Evolutionary conservation across 2,329 filamentous ascomycete species (phyloP).

Genomic region (Penicillium decumbens): DNA sequence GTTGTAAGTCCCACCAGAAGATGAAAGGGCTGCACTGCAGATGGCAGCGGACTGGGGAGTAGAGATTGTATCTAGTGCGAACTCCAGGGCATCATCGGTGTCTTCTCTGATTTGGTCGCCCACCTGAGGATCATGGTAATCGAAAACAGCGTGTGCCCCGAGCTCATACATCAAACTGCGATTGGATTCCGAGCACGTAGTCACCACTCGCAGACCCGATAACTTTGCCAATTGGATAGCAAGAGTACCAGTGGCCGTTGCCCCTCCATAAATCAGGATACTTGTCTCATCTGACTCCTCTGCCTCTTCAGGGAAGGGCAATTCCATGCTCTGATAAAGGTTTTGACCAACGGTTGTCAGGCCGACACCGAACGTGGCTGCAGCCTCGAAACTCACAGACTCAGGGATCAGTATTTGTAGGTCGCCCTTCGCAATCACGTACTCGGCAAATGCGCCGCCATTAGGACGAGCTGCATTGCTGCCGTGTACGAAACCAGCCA

Average conservation of each 20-base stretch:
- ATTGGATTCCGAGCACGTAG: constrained; percentile 21
- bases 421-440: constrained; percentile 49
- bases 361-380: constrained; percentile 50
- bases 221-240: constrained; percentile 41
- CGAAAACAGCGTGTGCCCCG: constrained; percentile 34
- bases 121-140: constrained; percentile 28
- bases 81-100: constrained; percentile 18
- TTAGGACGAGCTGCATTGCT: constrained; percentile 36
- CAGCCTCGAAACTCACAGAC: constrained; percentile 48
- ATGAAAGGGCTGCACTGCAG: constrained; percentile 18
- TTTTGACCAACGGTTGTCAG: constrained; percentile 50
- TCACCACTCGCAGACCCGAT: constrained; percentile 23
- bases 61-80: constrained; percentile 22
- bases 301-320: constrained; percentile 23
- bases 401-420: constrained; percentile 46
- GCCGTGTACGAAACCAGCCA: constrained; percentile 50
- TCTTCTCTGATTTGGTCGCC: constrained; percentile 27
- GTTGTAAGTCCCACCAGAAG: constrained; percentile 18
- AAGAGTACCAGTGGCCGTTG: constrained; percentile 35
- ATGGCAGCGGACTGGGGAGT: constrained; percentile 17
- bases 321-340: constrained; percentile 30
- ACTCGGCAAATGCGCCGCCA: constrained; percentile 52
- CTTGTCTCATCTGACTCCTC: constrained; percentile 1
- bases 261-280: constrained; percentile 34
- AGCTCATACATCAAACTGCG: constrained; percentile 17